These are phyloP conservation scores for Pulveroboletus ravenelii DNA, from an alignment of 768 basidiomycete genomes.

Conservation along the genomic window DNA sequence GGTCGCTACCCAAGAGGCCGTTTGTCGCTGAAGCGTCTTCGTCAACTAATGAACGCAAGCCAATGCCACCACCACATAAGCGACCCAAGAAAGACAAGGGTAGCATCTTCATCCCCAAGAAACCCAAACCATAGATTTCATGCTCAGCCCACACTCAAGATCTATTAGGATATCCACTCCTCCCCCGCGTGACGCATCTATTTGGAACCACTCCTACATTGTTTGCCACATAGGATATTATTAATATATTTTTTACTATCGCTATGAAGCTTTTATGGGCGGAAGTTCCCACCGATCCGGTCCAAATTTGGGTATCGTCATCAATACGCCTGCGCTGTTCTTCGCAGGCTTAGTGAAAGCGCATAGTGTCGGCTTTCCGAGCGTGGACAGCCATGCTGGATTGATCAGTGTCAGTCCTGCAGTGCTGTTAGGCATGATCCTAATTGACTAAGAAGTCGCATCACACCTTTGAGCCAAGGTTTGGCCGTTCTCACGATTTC, in stretches of 20 bases:
- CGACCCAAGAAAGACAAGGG: conserved; percentile 32
- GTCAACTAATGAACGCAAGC: conserved; percentile 17
- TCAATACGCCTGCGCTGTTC: conserved; percentile 58
- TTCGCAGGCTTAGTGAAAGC: conserved; percentile 84
- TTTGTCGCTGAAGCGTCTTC: conserved; percentile 15
- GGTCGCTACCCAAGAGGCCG: conserved; percentile 20
- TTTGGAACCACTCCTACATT: conserved; percentile 7
- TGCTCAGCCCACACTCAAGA: neutral
- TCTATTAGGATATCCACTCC: conserved; percentile 1
- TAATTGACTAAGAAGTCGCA: neutral
- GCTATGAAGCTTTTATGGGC: conserved; percentile 34
- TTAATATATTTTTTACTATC: conserved; percentile 16
- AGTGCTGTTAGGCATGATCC: conserved; percentile 1
- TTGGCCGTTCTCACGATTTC: conserved; percentile 75
- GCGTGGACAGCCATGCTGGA: conserved; percentile 76
- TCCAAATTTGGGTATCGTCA: conserved; percentile 83
- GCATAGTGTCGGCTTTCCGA: conserved; percentile 78
- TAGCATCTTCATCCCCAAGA: conserved; percentile 62
- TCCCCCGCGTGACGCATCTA: neutral
- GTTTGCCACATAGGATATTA: conserved; percentile 5
- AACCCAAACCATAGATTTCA: conserved; percentile 30
- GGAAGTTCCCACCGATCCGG: conserved; percentile 86
- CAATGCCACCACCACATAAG: conserved; percentile 28
- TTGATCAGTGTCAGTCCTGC: conserved; percentile 81
- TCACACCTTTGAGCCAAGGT: conserved; percentile 75